Conservation (phyloP, 1,139 yeast genomes). For the Zygosaccharomyces sapae region DNA sequence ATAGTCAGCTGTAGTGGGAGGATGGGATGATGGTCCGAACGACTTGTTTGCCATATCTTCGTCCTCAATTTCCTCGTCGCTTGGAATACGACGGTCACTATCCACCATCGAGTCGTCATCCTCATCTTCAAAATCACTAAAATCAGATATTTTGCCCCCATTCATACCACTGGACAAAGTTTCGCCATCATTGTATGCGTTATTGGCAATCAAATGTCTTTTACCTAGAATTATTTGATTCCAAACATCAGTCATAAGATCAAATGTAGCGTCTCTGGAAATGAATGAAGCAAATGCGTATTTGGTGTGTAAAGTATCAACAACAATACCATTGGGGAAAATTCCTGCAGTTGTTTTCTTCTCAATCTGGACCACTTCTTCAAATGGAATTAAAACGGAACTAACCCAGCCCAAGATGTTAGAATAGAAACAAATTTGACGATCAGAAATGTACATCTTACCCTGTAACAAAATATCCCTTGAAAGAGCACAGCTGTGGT, state of each 20-base stretch:
- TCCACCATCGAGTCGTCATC: slow-evolving; percentile 27
- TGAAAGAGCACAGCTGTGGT: slow-evolving; percentile 66
- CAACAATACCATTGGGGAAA: slow-evolving; percentile 70
- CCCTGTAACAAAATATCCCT: slow-evolving; percentile 74
- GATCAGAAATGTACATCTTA: slow-evolving; percentile 57
- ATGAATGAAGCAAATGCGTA: slow-evolving; percentile 70
- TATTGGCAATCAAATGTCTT: slow-evolving; percentile 26
- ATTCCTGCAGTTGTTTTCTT: slow-evolving; percentile 69
- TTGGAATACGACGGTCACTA: slow-evolving; percentile 31
- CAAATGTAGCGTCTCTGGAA: slow-evolving; percentile 62
- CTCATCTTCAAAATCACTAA: slow-evolving; percentile 17
- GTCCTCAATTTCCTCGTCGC: slow-evolving; percentile 19
- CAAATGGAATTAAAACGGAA: slow-evolving; percentile 58
- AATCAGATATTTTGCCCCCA: slow-evolving; percentile 25
- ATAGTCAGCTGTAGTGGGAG: slow-evolving; percentile 51
- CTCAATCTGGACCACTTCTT: slow-evolving; percentile 66
- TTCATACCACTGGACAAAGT: slow-evolving; percentile 21
- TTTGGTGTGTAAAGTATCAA: slow-evolving; percentile 66
- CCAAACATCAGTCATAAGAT: slow-evolving; percentile 62
- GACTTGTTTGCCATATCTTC: slow-evolving; percentile 2
- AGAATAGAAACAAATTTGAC: slow-evolving; percentile 62
- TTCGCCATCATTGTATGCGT: slow-evolving; percentile 22
- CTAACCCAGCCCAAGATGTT: slow-evolving; percentile 75
- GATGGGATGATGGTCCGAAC: slow-evolving; percentile 45
- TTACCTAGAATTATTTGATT: slow-evolving; percentile 37